phyloP scores from a whole-genome alignment of 176 grass and related monocot genomes.

The Triticum turgidum region DNA sequence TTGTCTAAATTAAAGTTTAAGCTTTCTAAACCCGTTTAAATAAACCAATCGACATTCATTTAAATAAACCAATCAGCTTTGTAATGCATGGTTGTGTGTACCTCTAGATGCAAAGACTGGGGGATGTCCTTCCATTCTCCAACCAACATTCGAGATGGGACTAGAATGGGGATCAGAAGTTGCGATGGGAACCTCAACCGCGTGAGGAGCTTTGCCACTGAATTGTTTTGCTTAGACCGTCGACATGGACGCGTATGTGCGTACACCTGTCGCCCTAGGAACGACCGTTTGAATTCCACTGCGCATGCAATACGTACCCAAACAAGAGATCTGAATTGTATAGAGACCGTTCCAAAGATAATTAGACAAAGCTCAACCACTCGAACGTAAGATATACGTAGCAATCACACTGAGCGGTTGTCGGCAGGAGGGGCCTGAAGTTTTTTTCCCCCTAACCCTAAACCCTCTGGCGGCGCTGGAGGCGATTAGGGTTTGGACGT shows the following conservation, averaged over 20 bases:
- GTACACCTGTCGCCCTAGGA: conserved; percentile 20
- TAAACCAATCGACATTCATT: not conserved
- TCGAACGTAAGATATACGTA: not conserved
- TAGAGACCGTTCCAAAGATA: not conserved
- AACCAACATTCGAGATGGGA: not conserved
- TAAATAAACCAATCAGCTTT: too few relatives aligned
- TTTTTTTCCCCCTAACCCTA: too few relatives aligned
- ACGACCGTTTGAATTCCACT: conserved; percentile 24
- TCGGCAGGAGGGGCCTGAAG: too few relatives aligned
- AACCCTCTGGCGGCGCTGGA: too few relatives aligned
- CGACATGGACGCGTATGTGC: not conserved
- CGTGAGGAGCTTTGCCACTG: conserved; percentile 21
- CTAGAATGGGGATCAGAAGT: not conserved
- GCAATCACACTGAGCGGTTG: too few relatives aligned
- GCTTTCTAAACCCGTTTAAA: not conserved
- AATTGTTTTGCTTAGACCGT: conserved; percentile 20
- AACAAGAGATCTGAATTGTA: too few relatives aligned
- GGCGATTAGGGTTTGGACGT: too few relatives aligned
- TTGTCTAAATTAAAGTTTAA: not conserved
- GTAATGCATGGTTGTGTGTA: too few relatives aligned
- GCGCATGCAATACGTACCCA: not conserved
- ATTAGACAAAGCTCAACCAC: conserved; percentile 14
- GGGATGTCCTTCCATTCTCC: not conserved
- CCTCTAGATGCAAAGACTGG: not conserved
- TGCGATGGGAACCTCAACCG: not conserved